phyloP scores from a whole-genome alignment of 345 rosid genomes.

The Bruguiera sexangula region DNA sequence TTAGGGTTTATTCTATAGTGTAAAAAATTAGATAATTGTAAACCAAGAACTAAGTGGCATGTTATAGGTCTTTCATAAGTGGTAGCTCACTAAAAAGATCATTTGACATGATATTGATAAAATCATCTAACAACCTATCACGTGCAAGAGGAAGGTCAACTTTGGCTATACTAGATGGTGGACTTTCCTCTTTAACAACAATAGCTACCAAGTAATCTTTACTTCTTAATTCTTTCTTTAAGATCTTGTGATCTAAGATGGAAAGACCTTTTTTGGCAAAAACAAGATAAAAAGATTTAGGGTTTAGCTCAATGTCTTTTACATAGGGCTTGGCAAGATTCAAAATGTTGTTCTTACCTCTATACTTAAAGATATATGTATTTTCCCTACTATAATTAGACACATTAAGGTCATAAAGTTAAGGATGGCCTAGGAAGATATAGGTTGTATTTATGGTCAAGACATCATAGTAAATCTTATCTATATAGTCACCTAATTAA shows the following conservation, averaged over 20 bases:
- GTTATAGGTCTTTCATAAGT: background rate
- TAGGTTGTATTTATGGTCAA: background rate
- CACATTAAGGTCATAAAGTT: background rate
- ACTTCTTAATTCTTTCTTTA: background rate
- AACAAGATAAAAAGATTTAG: too few relatives aligned
- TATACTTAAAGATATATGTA: background rate
- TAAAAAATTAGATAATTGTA: background rate
- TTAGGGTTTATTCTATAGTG: background rate
- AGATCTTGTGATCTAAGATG: background rate
- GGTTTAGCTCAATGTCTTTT: background rate
- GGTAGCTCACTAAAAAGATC: background rate
- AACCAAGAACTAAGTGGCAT: background rate
- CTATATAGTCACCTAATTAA: background rate
- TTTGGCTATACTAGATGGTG: too few relatives aligned
- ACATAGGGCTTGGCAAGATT: background rate
- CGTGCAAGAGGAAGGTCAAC: background rate
- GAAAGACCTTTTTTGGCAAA: background rate
- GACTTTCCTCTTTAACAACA: background rate
- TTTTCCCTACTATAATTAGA: background rate
- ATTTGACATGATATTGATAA: background rate
- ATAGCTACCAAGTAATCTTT: background rate
- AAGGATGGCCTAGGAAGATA: background rate
- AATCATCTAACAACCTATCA: background rate
- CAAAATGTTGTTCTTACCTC: background rate
- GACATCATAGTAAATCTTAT: background rate